Base-by-base conservation (phyloP, 352 stramenopile species). In the Phytophthora pinifolia region DNA sequence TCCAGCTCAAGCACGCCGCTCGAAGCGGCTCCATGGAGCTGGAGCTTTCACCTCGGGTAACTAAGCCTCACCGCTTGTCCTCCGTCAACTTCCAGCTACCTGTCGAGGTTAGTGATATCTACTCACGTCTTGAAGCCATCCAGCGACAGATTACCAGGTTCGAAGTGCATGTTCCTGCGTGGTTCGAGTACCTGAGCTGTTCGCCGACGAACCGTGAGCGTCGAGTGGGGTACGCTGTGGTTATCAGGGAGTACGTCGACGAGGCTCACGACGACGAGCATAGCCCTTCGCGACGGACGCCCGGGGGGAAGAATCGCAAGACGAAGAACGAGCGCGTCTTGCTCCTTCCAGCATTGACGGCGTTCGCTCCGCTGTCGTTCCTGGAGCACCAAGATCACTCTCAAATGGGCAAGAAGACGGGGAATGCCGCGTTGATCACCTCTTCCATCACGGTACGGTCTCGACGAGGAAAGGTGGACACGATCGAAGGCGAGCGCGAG, bases 111-210 rank as follows among this genome's bases (percentile, higher is more conserved):
- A 4, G 8, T 10, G 35, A 45, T 20, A 14, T 37, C 15, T 31
- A 27, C 14, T 14, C 22, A 3, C 54, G 72, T 32, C 61, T 79
- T 3, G 42, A 54, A 4, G 57, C 65, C 7, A 49, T 83, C 9
- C 63, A 68, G 8, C 35, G 33, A 0, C 58, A 72, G 49, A 55
- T 86, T 1, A 30, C 43, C 0, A 41, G 34, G 30, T 84, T 67
- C 42, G 63, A 70, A 9, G 71, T 87, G 25, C 63, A 30, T 5
- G 47, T 83, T 7, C 67, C 67, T 2, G 59, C 57, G 6, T 87
- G 76, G 76, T 67, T 87, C 33, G 76, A 87, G 49, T 87, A 87
- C 51, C 72, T 79, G 20, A 80, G 71, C 43, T 72, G 50, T 15
- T 73, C 67, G 0, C 42, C 27, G 13, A 59, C 65, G 3, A 63